Percentiles rank a stretch among this genome's conserved stretches.
These are phyloP conservation scores for Mallotus repandus DNA, from an alignment of 441 rosid genomes.

Conservation along the genomic window DNA sequence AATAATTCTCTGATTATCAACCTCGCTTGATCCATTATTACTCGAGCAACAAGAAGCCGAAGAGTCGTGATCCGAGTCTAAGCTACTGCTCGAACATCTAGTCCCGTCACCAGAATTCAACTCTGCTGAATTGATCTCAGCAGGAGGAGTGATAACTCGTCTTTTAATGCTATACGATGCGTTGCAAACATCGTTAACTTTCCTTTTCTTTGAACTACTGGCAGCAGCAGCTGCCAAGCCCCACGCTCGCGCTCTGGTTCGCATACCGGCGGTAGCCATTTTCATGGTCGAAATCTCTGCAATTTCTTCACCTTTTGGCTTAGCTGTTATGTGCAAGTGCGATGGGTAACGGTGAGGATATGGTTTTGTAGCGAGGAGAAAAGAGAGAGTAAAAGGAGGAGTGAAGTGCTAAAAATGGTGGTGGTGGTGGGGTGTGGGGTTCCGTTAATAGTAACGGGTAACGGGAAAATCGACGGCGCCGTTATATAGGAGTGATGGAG, in stretches of 20 bases:
- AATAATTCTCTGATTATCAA: slow-evolving; percentile 28
- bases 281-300: slow-evolving; percentile 36
- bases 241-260: slow-evolving; percentile 35
- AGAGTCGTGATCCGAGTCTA: slow-evolving; percentile 28
- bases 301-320: slow-evolving; percentile 11
- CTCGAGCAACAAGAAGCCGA: slow-evolving; percentile 58
- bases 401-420: slow-evolving; percentile 10
- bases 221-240: slow-evolving; percentile 25
- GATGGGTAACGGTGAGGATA: slow-evolving; percentile 40
- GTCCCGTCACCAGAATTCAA: slow-evolving; percentile 17
- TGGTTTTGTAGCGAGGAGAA: slow-evolving; percentile 18
- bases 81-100: slow-evolving; percentile 30
- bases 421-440: slow-evolving; percentile 17
- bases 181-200: slow-evolving; percentile 8
- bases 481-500: slow-evolving; percentile 32
- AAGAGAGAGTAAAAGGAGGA: slow-evolving; percentile 6
- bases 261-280: slow-evolving; percentile 35
- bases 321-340: too few species aligned
- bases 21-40: slow-evolving; percentile 49
- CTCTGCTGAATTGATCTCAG: slow-evolving; percentile 18
- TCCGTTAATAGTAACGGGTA: slow-evolving; percentile 48
- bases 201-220: slow-evolving; percentile 37
- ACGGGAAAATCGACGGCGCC: slow-evolving; percentile 85
- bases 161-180: slow-evolving; percentile 22
- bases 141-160: slow-evolving; percentile 19